These are phyloP conservation scores for Trichoderma afroharzianum DNA, from an alignment of 2,329 filamentous ascomycete genomes.

Conservation along the genomic window DNA sequence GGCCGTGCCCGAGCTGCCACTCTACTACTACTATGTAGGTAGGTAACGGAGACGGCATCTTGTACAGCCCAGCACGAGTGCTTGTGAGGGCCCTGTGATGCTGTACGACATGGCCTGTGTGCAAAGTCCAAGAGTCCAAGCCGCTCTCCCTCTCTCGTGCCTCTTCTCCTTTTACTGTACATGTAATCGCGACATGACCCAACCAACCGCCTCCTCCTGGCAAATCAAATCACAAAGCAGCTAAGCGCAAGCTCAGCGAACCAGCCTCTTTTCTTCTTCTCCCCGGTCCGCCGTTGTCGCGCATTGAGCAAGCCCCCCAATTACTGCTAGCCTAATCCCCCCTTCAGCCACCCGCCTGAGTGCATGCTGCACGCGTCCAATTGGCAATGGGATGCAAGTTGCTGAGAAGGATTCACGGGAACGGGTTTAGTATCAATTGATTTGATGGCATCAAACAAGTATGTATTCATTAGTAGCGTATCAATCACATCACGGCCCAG, in stretches of 20 bases:
- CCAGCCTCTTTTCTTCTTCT: not conserved
- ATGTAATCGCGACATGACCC: not conserved
- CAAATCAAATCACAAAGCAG: too few relatives aligned
- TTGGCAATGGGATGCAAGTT: not conserved
- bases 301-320: constrained; percentile 16
- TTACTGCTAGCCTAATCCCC: constrained; percentile 6
- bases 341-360: constrained; percentile 10
- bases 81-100: not conserved
- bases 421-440: not conserved
- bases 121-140: not conserved
- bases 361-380: constrained; percentile 3
- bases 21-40: too few relatives aligned
- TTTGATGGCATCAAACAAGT: not conserved
- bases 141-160: not conserved
- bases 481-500: too few relatives aligned
- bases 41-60: not conserved
- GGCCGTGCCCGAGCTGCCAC: not conserved
- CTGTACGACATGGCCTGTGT: not conserved
- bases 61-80: not conserved
- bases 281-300: constrained; percentile 16
- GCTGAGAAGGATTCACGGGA: not conserved
- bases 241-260: constrained; percentile 2
- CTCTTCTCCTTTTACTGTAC: not conserved
- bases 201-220: not conserved
- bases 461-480: not conserved